Conservation (phyloP, 257 asterid genomes). For the Primulina eburnea region DNA sequence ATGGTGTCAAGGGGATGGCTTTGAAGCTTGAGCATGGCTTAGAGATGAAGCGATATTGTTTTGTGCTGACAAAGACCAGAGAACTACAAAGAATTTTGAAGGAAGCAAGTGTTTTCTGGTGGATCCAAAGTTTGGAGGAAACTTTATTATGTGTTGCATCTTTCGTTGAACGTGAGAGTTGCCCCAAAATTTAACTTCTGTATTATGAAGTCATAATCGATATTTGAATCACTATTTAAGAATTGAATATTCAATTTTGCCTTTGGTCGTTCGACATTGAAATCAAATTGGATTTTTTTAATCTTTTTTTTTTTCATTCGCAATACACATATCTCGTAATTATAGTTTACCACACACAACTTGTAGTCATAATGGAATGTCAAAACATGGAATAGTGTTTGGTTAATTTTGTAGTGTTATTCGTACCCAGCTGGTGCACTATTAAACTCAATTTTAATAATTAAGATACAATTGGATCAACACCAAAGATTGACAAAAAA, state of each 20-base stretch:
- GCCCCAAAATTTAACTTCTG: too few relatives aligned
- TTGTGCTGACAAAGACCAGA: slow-evolving; percentile 37
- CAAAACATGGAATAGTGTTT: too few relatives aligned
- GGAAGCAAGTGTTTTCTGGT: slow-evolving; percentile 76
- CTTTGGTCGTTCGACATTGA: background rate
- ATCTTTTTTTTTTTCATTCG: background rate
- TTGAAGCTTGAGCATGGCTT: slow-evolving; percentile 21
- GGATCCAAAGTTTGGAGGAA: slow-evolving; percentile 48
- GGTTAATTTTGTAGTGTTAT: too few relatives aligned
- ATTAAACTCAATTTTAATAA: background rate
- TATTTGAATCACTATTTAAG: too few relatives aligned
- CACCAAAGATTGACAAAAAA: slow-evolving; percentile 8
- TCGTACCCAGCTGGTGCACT: background rate
- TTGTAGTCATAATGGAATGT: background rate
- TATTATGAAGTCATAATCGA: too few relatives aligned
- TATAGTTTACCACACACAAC: background rate
- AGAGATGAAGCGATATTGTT: slow-evolving; percentile 29
- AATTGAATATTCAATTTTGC: background rate
- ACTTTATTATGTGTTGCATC: background rate
- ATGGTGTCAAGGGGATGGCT: slow-evolving; percentile 9
- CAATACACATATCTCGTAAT: background rate
- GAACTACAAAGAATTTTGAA: slow-evolving; percentile 44
- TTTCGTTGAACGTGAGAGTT: too few relatives aligned
- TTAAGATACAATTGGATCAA: background rate
- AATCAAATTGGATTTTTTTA: too few relatives aligned